A percentile compares a stretch with the other conserved stretches of the same genome.
These are phyloP conservation scores for Saitozyma podzolica DNA, from an alignment of 768 basidiomycete species.

Conservation along the genomic window DNA sequence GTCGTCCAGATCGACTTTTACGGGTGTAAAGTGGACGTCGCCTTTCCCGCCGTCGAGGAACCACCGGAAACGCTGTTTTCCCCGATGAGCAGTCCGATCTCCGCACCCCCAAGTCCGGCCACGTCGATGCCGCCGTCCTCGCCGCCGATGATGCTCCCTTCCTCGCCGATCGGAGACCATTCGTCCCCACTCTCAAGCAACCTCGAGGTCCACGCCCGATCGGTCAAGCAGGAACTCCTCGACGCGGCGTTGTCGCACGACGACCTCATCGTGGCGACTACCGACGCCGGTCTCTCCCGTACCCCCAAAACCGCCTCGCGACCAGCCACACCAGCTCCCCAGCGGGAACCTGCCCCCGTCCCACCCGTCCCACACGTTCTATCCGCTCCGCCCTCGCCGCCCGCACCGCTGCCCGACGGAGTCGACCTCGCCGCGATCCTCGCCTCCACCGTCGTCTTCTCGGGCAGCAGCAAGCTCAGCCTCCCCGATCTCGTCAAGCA, in stretches of 20 bases:
- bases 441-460: constrained; percentile 50
- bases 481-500: constrained; percentile 51
- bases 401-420: constrained; percentile 15
- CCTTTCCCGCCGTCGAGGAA: not conserved
- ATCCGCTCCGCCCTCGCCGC: too few relatives aligned
- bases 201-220: too few relatives aligned
- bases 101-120: not conserved
- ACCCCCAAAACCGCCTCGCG: too few relatives aligned
- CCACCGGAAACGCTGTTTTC: too few relatives aligned
- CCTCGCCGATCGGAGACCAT: not conserved
- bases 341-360: too few relatives aligned
- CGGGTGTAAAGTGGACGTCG: constrained; percentile 23
- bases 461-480: constrained; percentile 43
- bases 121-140: not conserved
- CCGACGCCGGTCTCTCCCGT: too few relatives aligned
- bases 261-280: too few relatives aligned
- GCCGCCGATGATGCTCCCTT: not conserved
- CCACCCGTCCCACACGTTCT: too few relatives aligned
- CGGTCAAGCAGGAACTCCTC: too few relatives aligned
- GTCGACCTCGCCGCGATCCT: constrained; percentile 45
- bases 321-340: too few relatives aligned
- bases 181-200: too few relatives aligned
- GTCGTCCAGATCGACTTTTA: constrained; percentile 33
- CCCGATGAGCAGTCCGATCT: not conserved
- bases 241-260: too few relatives aligned